Base-by-base conservation (phyloP, 345 rosid species). In the Heritiera fomes region DNA sequence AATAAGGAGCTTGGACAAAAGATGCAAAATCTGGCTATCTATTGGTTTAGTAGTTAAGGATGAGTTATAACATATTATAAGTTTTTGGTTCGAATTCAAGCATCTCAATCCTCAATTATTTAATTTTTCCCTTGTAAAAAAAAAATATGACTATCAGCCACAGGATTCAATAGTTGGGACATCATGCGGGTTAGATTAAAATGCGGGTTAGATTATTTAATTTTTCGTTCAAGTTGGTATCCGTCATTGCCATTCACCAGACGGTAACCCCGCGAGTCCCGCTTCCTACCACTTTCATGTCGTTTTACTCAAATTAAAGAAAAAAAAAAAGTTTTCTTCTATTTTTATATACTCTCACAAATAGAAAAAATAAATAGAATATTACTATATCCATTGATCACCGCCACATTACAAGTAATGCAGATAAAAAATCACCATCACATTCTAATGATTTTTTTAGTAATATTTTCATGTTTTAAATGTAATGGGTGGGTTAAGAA, bases 211-310 rank as follows among this genome's bases (percentile, higher is more conserved):
- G 2, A n/a, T n/a, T n/a, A n/a, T n/a, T n/a, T 53, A n/a, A 15
- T 53, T 53, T 53, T 53, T 18, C 2, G n/a, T 1, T 53, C 58
- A 53, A 53, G 7, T 53, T 53, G 58, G 58, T 53, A 15, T 53
- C 58, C 15, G 58, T 53, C 58, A 15, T 53, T 53, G 15, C 58
- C 7, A 53, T 53, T 53, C 58, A 15, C n/a, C 58, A 1, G 58
- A 53, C n/a, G 1, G n/a, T 53, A 53, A 53, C 58, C 58, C n/a
- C 58, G n/a, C 58, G 6, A 2, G 52, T 63, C 80, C 56, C 56
- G 49, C 30, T 64, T 40, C 12, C 2, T 11, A 62, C 85, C 40
- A 80, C 73, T 81, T 83, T 79, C 78, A 52, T 14, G 71, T 80
- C 85, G 61, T 50, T 79, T 47, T 76, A 64, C 1, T 58, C 69